Base-by-base conservation (phyloP, 23 red algal species). In the Gracilariopsis chorda region DNA sequence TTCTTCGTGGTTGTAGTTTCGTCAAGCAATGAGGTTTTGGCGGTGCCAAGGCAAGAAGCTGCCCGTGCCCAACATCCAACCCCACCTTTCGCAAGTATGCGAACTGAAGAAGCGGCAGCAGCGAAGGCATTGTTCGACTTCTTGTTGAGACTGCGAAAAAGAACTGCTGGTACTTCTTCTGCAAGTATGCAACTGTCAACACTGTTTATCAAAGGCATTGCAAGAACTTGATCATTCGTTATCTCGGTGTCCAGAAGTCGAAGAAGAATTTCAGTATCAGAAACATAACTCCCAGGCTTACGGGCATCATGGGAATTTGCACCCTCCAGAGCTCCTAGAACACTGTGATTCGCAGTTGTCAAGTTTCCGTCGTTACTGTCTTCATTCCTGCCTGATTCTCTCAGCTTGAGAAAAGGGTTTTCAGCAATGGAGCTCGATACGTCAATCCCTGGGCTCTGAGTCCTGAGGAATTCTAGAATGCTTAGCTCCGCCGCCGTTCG, bases 21-120 rank as follows among this genome's bases (percentile, higher is more conserved):
- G 20, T 30, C 21, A 7, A 82, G n/a, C 14, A 80, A 56, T 19
- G 88, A 58, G 52, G 59, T 58, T 51, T 49, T 9, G 9, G 24
- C 25, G 17, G 52, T 69, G 25, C 83, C 83, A 48, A 91, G 88
- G 28, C 75, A 80, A 44, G 75, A 91, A 41, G 88, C 73, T n/a
- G 88, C 53, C 36, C 88, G 49, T 17, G 88, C 53, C 88, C 88
- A 91, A 42, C 70, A 80, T 8, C 88, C 88, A 51, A 20, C 77
- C 13, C 88, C 88, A 5, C 88, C 88, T 29, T 69, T 40, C 4
- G 32, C 42, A 53, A 91, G 44, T 32, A 91, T 41, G 25, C 42
- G 62, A 51, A 59, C 48, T 29, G 77, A 80, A 68, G 71, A 34
- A 44, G 74, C 48, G 11, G 75, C 72, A 72, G 75, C 58, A 25